Evolutionary conservation across 192 early-diverging fungal species (phyloP), one percentile per base, ranked within the genome.

Genomic region (Lunasporangiospora selenospora): DNA sequence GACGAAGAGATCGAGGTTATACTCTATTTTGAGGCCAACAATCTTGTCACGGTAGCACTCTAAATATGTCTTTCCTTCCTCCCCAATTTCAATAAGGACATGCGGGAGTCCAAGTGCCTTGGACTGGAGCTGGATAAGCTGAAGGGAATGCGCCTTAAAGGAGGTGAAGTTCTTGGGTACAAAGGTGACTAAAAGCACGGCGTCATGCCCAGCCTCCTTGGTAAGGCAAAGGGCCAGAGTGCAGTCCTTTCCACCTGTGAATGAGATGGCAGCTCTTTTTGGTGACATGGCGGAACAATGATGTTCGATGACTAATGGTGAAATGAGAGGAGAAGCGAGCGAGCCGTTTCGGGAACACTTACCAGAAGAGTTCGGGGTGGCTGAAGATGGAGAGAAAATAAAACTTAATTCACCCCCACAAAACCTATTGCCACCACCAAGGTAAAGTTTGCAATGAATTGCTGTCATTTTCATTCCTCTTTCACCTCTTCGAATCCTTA

Each of bases 181-280:
- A 38, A 82, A 83, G 33, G 83, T 84, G 16, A 82, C 81, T 0
- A 88, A 71, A 0, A 82, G 54, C 0, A 78, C 77, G 0, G 82
- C 67, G 6, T 76, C 55, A 44, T 81, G 67, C 0, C 52, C 21
- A 3, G 53, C 61, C 15, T 62, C 66, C 38, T 76, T 71, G 12
- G 76, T 66, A 7, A 77, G 53, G 3, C 76, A 59, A 32, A 85
- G 41, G 12, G 84, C 78, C 32, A 88, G 55, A 32, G 80, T 77
- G 34, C 79, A 85, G 61, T 88, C 86, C 71, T 88, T 88, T 24
- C 86, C 86, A 38, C 86, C 86, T 4, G 86, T 88, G 59, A 83
- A 88, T 30, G 78, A 81, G 18, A 87, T 53, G 11, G 82, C 86
- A 2, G 78, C 81, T 18, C 69, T 21, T 19, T 63, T 73, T 19